Conservation (phyloP, 306 rosid genomes). For the Arachis stenosperma region DNA sequence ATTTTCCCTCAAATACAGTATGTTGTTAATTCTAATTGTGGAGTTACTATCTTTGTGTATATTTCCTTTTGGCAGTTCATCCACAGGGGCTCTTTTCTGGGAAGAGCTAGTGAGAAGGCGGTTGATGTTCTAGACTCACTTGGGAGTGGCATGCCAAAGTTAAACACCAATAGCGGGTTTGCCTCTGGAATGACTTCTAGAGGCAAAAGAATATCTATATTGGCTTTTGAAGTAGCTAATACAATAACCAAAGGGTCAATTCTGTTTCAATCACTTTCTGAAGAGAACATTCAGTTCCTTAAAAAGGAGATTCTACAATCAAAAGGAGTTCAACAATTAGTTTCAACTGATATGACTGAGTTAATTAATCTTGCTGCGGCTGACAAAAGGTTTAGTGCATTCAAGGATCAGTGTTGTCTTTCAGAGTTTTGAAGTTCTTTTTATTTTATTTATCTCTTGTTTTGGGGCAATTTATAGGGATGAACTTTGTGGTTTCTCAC, state of each 20-base stretch:
- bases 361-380: constrained; percentile 75
- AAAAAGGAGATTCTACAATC: constrained; percentile 68
- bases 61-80: constrained; percentile 47
- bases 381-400: constrained; percentile 80
- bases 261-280: constrained; percentile 74
- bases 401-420: constrained; percentile 33
- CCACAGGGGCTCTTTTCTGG: constrained; percentile 59
- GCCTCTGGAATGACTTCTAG: constrained; percentile 54
- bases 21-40: constrained; percentile 18
- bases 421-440: constrained; percentile 13
- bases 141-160: constrained; percentile 76
- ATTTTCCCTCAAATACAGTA: not conserved
- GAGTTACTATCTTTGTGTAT: constrained; percentile 20
- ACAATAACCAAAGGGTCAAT: constrained; percentile 75
- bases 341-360: constrained; percentile 73
- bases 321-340: constrained; percentile 66
- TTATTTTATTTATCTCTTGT: constrained; percentile 29
- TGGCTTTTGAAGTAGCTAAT: constrained; percentile 98
- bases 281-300: constrained; percentile 71
- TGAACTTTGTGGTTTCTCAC: constrained; percentile 65
- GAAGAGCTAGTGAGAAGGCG: constrained; percentile 77
- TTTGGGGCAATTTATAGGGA: constrained; percentile 56
- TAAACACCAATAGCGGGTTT: constrained; percentile 57
- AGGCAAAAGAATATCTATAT: constrained; percentile 67
- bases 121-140: constrained; percentile 77